These are phyloP conservation scores for Fomitopsis pinicola DNA, from an alignment of 1,284 basidiomycete species.

Conservation along the genomic window DNA sequence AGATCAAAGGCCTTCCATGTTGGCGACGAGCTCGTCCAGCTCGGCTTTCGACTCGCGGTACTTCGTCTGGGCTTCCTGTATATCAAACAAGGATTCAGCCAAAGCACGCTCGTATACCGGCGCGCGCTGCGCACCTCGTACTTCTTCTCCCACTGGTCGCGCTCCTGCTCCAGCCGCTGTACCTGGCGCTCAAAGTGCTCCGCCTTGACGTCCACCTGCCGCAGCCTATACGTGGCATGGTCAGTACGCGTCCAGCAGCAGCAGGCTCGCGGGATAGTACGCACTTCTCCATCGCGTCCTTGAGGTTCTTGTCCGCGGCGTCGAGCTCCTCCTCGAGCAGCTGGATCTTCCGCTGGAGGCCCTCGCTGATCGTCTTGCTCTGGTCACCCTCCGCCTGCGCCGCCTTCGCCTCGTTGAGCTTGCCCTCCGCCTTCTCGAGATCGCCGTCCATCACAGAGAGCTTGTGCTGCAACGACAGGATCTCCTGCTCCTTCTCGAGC, in stretches of 20 bases:
- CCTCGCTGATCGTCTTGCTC: slow-evolving; percentile 75
- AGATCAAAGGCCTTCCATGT: slow-evolving; percentile 77
- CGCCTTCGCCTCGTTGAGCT: slow-evolving; percentile 69
- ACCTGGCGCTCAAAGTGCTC: slow-evolving; percentile 98
- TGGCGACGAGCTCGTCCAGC: slow-evolving; percentile 81
- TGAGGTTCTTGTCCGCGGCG: slow-evolving; percentile 92
- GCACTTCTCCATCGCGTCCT: slow-evolving; percentile 97
- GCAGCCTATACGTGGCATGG: slow-evolving; percentile 54
- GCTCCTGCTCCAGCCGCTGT: slow-evolving; percentile 84
- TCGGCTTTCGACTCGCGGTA: slow-evolving; percentile 79
- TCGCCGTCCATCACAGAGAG: slow-evolving; percentile 68
- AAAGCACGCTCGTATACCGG: not conserved
- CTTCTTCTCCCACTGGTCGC: slow-evolving; percentile 93
- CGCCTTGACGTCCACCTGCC: slow-evolving; percentile 98
- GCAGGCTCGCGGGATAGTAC: not conserved
- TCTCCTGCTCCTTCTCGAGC: slow-evolving; percentile 87
- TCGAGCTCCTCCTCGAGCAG: slow-evolving; percentile 96
- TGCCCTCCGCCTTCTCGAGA: slow-evolving; percentile 75
- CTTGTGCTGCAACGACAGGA: slow-evolving; percentile 80
- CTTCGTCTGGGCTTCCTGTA: slow-evolving; percentile 72
- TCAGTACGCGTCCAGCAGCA: slow-evolving; percentile 3
- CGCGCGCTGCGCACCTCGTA: slow-evolving; percentile 67
- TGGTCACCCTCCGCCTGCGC: slow-evolving; percentile 71
- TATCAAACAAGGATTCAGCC: not conserved
- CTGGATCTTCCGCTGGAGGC: slow-evolving; percentile 81